These are phyloP conservation scores for Fistulifera solaris DNA, from an alignment of 108 stramenopile genomes.

Conservation along the genomic window DNA sequence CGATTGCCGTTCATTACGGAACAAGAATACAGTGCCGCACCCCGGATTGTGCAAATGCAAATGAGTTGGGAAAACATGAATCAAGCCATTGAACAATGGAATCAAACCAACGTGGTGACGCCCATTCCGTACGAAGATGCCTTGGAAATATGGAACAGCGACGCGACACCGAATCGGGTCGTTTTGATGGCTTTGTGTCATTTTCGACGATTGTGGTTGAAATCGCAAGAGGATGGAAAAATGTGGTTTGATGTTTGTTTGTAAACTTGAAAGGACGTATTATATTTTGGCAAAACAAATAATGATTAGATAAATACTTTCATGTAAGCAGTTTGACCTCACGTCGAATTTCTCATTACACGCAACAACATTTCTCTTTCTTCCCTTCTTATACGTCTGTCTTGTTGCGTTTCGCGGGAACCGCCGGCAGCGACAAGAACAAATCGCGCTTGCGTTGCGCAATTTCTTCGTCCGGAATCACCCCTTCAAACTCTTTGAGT, in stretches of 20 bases:
- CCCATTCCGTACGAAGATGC: constrained; percentile 1
- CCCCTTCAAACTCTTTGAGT: constrained; percentile 47
- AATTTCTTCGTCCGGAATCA: constrained; percentile 34
- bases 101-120: constrained; percentile 3
- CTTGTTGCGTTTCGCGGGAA: constrained; percentile 13
- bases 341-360: too few species aligned
- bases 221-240: constrained; percentile 6
- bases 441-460: constrained; percentile 43
- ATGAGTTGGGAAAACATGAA: constrained; percentile 21
- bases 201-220: constrained; percentile 32
- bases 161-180: constrained; percentile 18
- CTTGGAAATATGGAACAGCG: neutral
- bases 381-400: too few species aligned
- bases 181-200: constrained; percentile 40
- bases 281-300: too few species aligned
- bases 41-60: constrained; percentile 33
- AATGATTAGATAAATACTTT: too few species aligned
- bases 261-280: too few species aligned
- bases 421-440: constrained; percentile 41
- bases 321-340: too few species aligned
- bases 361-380: too few species aligned
- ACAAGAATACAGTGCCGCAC: constrained; percentile 38
- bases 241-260: constrained; percentile 4
- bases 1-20: constrained; percentile 13
- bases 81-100: constrained; percentile 12